Conservation (phyloP, 2,329 filamentous ascomycete genomes). For the Trichoderma lentiforme region DNA sequence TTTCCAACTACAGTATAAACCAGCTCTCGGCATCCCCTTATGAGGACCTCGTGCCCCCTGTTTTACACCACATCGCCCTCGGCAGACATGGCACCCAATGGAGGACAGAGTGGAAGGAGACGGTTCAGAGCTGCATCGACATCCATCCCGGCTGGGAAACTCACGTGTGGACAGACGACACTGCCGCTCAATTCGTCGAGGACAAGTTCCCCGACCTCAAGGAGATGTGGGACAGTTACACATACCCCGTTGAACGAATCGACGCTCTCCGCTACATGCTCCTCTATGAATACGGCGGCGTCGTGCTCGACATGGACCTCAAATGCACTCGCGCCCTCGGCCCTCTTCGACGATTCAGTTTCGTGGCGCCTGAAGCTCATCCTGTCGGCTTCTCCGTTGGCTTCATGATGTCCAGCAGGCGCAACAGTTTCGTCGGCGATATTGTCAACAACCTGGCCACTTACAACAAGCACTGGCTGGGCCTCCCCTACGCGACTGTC, state of each 20-base stretch:
- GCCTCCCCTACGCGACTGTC: constrained; percentile 39
- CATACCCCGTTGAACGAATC: constrained; percentile 66
- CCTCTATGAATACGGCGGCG: constrained; percentile 33
- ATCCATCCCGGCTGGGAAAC: constrained; percentile 34
- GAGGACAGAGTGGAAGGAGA: constrained; percentile 27
- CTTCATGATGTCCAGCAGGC: constrained; percentile 39
- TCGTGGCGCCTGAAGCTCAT: constrained; percentile 40
- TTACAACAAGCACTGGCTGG: constrained; percentile 39
- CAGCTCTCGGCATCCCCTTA: constrained; percentile 30
- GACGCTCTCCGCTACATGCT: constrained; percentile 64
- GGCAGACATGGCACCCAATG: constrained; percentile 23
- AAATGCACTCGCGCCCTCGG: constrained; percentile 38
- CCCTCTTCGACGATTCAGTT: constrained; percentile 39
- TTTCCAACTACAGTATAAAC: constrained; percentile 30
- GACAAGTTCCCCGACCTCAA: constrained; percentile 26
- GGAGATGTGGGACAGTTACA: constrained; percentile 51
- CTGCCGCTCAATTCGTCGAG: constrained; percentile 20
- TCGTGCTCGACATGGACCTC: constrained; percentile 29
- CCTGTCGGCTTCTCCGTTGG: constrained; percentile 40
- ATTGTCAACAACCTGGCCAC: constrained; percentile 32
- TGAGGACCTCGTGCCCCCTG: constrained; percentile 32
- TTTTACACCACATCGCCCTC: constrained; percentile 36
- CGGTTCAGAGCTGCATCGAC: constrained; percentile 33
- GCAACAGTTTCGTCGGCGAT: constrained; percentile 33
- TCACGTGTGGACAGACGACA: constrained; percentile 25